Evolutionary conservation across 202 grass and related monocot genomes (phyloP).

Genomic region (Dendrocalamus latiflorus): DNA sequence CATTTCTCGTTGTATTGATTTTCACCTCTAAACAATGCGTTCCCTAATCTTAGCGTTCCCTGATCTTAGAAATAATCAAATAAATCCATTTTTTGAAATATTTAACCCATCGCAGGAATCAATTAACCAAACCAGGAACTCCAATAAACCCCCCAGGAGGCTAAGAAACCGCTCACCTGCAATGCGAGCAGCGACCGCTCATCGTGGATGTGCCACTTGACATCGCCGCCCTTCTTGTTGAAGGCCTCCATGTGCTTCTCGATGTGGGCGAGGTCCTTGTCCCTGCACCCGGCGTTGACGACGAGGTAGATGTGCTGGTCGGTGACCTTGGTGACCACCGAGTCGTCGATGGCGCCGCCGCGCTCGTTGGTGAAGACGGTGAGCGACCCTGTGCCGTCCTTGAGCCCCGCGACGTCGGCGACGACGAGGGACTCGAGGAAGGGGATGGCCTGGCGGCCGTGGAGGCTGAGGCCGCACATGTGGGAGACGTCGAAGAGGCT

Average conservation of each 20-base stretch:
- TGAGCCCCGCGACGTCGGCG: conserved; percentile 76
- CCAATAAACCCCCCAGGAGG: background rate
- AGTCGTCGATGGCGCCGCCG: conserved; percentile 88
- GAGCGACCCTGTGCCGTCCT: conserved; percentile 67
- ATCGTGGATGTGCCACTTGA: conserved; percentile 91
- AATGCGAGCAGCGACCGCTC: conserved; percentile 89
- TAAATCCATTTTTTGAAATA: background rate
- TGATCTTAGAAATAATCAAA: background rate
- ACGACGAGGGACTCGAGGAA: no score
- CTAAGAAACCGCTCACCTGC: conserved; percentile 40
- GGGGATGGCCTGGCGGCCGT: no score
- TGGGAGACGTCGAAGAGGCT: no score
- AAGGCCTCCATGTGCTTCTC: conserved; percentile 74
- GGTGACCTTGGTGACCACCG: conserved; percentile 73
- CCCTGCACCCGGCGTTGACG: conserved; percentile 94
- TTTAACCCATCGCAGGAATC: background rate
- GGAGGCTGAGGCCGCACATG: no score
- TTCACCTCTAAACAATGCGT: background rate
- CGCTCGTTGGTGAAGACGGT: conserved; percentile 94
- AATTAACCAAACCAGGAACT: background rate
- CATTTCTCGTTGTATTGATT: background rate
- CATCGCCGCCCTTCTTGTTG: conserved; percentile 71
- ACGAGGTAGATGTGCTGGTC: conserved; percentile 92
- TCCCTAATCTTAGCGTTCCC: no score
- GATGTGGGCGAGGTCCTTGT: conserved; percentile 93